Percentiles rank a stretch among this genome's conserved stretches.
Conservation (phyloP, 1,284 basidiomycete species). For the Ganoderma boninense region DNA sequence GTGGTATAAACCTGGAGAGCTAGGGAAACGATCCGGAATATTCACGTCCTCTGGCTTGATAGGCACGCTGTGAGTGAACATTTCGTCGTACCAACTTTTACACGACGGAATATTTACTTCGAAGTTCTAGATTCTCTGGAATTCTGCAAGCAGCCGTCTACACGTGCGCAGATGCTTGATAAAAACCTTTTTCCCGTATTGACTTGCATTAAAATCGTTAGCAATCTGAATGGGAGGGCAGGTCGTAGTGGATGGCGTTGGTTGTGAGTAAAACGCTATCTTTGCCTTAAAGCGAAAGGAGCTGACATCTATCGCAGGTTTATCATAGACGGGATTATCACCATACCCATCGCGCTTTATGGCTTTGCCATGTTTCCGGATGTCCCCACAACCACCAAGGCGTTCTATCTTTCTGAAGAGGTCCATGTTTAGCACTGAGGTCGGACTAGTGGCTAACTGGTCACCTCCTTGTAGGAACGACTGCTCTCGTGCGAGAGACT, state of each 20-base stretch:
- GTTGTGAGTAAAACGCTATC: constrained; percentile 55
- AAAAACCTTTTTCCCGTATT: not conserved
- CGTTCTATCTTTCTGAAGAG: constrained; percentile 69
- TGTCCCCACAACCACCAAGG: constrained; percentile 69
- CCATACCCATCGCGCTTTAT: constrained; percentile 75
- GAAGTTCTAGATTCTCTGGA: constrained; percentile 67
- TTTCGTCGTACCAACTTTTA: not conserved
- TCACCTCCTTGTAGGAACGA: constrained; percentile 55
- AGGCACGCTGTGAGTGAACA: constrained; percentile 61
- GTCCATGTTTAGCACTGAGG: constrained; percentile 45
- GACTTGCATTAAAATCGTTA: constrained; percentile 32
- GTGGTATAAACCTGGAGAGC: constrained; percentile 75
- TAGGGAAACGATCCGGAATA: constrained; percentile 76
- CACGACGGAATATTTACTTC: not conserved
- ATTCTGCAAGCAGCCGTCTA: constrained; percentile 75
- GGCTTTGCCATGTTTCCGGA: constrained; percentile 80
- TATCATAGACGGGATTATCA: constrained; percentile 79
- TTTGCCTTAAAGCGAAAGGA: not conserved
- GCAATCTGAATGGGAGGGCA: constrained; percentile 64
- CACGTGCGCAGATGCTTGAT: constrained; percentile 44
- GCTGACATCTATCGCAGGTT: constrained; percentile 51
- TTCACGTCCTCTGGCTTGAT: constrained; percentile 74
- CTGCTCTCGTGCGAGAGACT: constrained; percentile 59
- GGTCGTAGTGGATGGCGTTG: constrained; percentile 77
- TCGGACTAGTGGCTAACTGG: not conserved